phyloP scores from a whole-genome alignment of 495 filamentous ascomycete genomes.

The Pyrenula massariospora region DNA sequence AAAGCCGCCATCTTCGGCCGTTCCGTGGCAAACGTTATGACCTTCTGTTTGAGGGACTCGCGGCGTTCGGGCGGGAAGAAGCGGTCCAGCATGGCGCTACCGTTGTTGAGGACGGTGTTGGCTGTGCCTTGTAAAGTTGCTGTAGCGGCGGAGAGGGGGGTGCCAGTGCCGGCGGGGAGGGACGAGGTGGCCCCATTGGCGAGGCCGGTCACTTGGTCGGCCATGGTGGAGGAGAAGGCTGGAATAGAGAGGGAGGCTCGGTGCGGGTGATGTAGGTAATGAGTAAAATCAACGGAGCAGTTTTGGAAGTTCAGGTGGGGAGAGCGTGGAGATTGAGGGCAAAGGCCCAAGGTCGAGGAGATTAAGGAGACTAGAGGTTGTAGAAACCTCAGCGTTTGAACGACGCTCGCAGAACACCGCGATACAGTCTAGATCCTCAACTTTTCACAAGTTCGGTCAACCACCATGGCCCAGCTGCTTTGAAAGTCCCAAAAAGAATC shows the following conservation, averaged over 20 bases:
- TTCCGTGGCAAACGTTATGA: slow-evolving; percentile 2
- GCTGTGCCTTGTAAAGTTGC: background rate
- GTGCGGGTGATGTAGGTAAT: background rate
- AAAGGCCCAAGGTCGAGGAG: background rate
- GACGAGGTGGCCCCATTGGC: background rate
- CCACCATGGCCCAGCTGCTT: background rate
- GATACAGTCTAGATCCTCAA: background rate
- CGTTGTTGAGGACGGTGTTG: background rate
- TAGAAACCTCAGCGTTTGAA: background rate
- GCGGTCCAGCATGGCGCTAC: background rate
- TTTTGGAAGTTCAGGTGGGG: background rate
- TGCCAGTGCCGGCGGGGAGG: background rate
- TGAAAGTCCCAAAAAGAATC: background rate
- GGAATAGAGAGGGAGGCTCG: background rate
- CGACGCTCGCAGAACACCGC: background rate
- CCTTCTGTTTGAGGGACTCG: slow-evolving; percentile 1
- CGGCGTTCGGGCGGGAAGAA: background rate
- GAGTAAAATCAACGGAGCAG: background rate
- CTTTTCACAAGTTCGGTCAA: background rate
- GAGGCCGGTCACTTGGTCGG: background rate
- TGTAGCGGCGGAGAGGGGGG: background rate
- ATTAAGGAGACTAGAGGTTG: background rate
- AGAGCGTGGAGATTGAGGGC: background rate
- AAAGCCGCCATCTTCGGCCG: slow-evolving; percentile 27
- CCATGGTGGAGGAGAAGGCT: background rate